Evolutionary conservation across 345 rosid species (phyloP), one percentile per base, ranked within the genome.

Genomic region (Punica granatum): DNA sequence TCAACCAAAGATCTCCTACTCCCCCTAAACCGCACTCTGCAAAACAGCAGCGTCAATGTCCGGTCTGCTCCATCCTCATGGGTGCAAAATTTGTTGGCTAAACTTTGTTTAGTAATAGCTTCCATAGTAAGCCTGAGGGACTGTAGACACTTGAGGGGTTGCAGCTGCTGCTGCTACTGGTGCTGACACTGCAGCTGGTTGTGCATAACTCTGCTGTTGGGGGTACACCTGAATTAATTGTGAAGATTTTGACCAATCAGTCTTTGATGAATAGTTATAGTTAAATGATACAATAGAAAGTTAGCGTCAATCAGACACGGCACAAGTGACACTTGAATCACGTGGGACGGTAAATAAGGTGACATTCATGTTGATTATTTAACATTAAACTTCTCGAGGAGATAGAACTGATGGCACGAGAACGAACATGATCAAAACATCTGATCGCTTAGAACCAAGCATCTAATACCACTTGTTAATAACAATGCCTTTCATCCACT

Each of bases 111-210:
- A 70, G 68, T 70, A 70, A 58, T 70, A 70, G 44, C 67, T 70
- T n/a, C 73, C 73, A 56, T 70, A 70, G 58, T 70, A 70, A 53
- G 68, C 73, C 39, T 70, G 73, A 70, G 73, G 68, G 21, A 21
- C 68, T 1, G 73, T 23, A 0, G 73, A 30, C n/a, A 61, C 56
- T 64, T 70, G 73, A 28, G 64, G 73, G 56, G 73, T 23, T 16
- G 73, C n/a, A 21, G 64, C 67, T 49, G 73, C 12, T 21, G 68
- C 7, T 5, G 63, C 67, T 19, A 59, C 25, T 10, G 67, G 49
- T 0, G 36, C 63, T 26, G 68, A 6, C 9, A 43, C 30, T 0
- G 63, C 67, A 6, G 49, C 48, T 53, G 73, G 73, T 31, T 64
- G 73, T 18, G 39, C 73, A 15, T 70, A 70, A 30, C 51, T 31